Evolutionary conservation across 352 stramenopile species (phyloP).

Genomic region (Blastocystis sp.): DNA sequence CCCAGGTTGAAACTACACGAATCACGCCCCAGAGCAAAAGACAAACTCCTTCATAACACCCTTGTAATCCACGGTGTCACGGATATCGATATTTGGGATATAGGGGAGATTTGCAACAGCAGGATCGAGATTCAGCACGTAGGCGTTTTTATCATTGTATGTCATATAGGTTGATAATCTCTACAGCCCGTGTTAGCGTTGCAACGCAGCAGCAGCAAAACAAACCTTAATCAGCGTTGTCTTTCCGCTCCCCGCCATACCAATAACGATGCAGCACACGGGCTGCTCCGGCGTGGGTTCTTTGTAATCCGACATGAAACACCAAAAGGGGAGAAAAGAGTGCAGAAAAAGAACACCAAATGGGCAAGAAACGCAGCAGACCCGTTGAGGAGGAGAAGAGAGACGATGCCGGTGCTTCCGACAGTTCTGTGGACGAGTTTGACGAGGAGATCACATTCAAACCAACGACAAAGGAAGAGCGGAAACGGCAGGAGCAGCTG

Average conservation of each 20-base stretch:
- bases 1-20: slow-evolving; percentile 78
- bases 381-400: background rate
- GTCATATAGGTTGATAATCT: slow-evolving; percentile 69
- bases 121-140: slow-evolving; percentile 96
- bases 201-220: slow-evolving; percentile 74
- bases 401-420: background rate
- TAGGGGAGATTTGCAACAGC: slow-evolving; percentile 91
- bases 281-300: slow-evolving; percentile 59
- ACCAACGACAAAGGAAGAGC: slow-evolving; percentile 31
- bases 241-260: slow-evolving; percentile 93
- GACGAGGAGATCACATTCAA: slow-evolving; percentile 35
- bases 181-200: background rate
- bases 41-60: slow-evolving; percentile 73
- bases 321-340: background rate
- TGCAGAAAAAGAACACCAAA: background rate
- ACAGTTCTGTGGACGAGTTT: background rate
- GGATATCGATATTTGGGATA: slow-evolving; percentile 94
- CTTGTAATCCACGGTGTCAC: slow-evolving; percentile 98
- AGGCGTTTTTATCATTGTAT: slow-evolving; percentile 78
- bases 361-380: slow-evolving; percentile 27
- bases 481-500: slow-evolving; percentile 25
- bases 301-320: slow-evolving; percentile 4
- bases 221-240: slow-evolving; percentile 86
- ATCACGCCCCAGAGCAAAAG: background rate
- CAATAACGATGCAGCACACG: slow-evolving; percentile 82